Base-by-base conservation (phyloP, 345 rosid genomes). In the Raphanus raphanistrum region DNA sequence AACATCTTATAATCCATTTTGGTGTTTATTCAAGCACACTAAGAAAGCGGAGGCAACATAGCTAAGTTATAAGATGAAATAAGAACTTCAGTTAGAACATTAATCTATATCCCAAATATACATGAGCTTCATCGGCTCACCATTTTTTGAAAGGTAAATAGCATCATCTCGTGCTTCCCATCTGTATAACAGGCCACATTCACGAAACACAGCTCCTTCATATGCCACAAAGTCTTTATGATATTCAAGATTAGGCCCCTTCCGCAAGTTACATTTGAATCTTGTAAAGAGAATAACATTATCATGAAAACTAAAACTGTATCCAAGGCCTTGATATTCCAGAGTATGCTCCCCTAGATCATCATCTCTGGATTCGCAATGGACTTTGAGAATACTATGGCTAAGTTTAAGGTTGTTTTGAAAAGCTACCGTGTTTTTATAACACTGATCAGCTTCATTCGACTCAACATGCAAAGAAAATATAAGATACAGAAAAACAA, bases 271-370 rank as follows among this genome's bases (percentile, higher is more conserved):
- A 66, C 70, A 66, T 43, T 3, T 13, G 57, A 66, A 66, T 6
- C 6, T 13, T 8, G 70, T 66, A 0, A 0, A 0, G 8, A 41
- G 16, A 13, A 66, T 41, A 0, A 25, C 0, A 66, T 41, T 1
- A 26, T 66, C 70, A 66, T 45, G 35, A 43, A 66, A 66, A 26
- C 70, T 66, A 13, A 66, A 66, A 26, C 15, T 41, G 70, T 66
- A 66, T 7, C 57, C 57, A 66, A 3, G 10, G 9, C 4, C 70
- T 6, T 26, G 2, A 41, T 12, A 43, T 26, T 2, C 28, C 12
- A 66, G 1, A 6, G 13, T 12, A 13, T 66, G 70, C 6, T 66
- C 55, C 12, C 70, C 70, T 41, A 66, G 21, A 66, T 66, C 70
- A 25, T 66, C 54, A 9, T 43, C 25, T 43, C 0, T 66, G 12